Percentiles rank a stretch among this genome's conserved stretches.
phyloP scores from a whole-genome alignment of 2,329 filamentous ascomycete genomes.

The Colletotrichum sp. region DNA sequence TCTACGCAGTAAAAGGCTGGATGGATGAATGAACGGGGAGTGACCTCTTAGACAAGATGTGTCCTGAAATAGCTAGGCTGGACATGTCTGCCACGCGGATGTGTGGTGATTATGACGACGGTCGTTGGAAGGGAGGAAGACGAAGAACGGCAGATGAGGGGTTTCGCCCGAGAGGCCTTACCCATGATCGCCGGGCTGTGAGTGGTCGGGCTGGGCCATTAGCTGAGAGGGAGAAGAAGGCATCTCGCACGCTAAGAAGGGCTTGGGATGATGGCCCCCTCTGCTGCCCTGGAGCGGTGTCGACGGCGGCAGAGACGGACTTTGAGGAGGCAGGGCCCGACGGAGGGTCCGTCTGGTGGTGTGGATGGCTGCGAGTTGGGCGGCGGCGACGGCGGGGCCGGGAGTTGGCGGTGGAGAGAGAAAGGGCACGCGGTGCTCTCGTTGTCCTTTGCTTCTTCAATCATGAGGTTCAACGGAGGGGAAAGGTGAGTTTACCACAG shows the following conservation, averaged over 20 bases:
- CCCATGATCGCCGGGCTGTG: constrained; percentile 14
- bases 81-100: background rate
- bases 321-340: background rate
- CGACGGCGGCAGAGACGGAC: background rate
- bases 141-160: background rate
- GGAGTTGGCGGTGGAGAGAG: background rate
- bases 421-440: background rate
- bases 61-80: background rate
- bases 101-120: background rate
- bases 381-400: background rate
- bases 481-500: background rate
- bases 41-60: background rate
- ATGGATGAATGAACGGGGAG: background rate
- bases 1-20: background rate
- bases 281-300: background rate
- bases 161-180: constrained; percentile 20
- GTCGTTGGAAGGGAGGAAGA: background rate
- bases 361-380: background rate
- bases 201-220: background rate
- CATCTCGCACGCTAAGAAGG: background rate
- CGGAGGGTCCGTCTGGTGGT: background rate
- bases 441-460: background rate
- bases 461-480: background rate
- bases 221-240: background rate
- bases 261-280: background rate